phyloP scores from a whole-genome alignment of 2,329 filamentous ascomycete genomes.

The Boeremia lycopersici region DNA sequence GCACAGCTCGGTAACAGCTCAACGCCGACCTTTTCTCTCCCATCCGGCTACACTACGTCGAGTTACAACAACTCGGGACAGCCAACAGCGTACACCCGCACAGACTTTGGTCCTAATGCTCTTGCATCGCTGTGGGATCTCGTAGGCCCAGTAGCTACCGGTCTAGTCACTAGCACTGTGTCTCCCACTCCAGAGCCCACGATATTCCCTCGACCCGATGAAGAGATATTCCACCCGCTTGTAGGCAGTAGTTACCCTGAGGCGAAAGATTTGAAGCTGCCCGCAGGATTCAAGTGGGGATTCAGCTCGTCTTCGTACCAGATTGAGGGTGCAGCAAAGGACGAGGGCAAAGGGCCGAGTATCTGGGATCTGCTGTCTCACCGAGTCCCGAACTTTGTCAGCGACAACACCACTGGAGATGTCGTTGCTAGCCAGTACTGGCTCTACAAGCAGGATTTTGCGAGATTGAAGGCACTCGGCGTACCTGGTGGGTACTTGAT shows the following conservation, averaged over 20 bases:
- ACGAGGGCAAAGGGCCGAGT: constrained; percentile 51
- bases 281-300: constrained; percentile 52
- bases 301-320: constrained; percentile 51
- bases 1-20: constrained; percentile 6
- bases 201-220: constrained; percentile 46
- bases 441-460: constrained; percentile 53
- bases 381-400: constrained; percentile 48
- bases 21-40: constrained; percentile 34
- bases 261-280: constrained; percentile 47
- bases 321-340: constrained; percentile 52
- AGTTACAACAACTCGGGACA: constrained; percentile 52
- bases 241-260: constrained; percentile 46
- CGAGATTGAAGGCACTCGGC: constrained; percentile 44
- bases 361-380: constrained; percentile 55
- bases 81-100: constrained; percentile 51
- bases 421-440: constrained; percentile 51
- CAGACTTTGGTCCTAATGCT: constrained; percentile 55
- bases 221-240: constrained; percentile 50
- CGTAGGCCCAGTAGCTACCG: constrained; percentile 51
- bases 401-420: constrained; percentile 51
- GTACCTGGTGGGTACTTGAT: constrained; percentile 24
- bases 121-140: constrained; percentile 55
- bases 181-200: constrained; percentile 52
- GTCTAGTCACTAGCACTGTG: constrained; percentile 52
- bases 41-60: constrained; percentile 45